Evolutionary conservation across 2,329 filamentous ascomycete species (phyloP).

Genomic region (Boeremia exigua): DNA sequence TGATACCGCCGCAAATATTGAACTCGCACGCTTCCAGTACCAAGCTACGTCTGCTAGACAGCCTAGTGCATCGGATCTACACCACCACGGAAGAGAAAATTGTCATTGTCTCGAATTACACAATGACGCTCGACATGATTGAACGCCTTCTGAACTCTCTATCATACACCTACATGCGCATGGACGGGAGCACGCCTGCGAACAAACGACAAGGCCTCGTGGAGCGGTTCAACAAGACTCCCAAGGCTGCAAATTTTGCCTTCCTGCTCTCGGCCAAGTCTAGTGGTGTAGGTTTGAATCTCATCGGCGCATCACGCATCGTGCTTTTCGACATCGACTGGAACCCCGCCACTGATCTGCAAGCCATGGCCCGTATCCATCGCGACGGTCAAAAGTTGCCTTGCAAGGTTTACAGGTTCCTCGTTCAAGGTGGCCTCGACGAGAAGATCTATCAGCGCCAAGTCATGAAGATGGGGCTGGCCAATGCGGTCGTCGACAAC

Average conservation of each 20-base stretch:
- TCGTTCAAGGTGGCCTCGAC: constrained; percentile 72
- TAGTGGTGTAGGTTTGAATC: constrained; percentile 72
- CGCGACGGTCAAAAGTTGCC: constrained; percentile 72
- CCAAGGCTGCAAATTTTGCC: constrained; percentile 65
- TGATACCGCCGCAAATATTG: constrained; percentile 62
- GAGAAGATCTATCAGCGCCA: constrained; percentile 79
- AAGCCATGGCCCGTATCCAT: constrained; percentile 78
- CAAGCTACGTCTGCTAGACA: constrained; percentile 72
- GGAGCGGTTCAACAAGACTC: constrained; percentile 70
- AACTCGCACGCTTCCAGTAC: constrained; percentile 65
- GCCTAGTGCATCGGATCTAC: constrained; percentile 66
- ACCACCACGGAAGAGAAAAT: constrained; percentile 71
- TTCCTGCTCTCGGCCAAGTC: constrained; percentile 77
- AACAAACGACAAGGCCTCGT: constrained; percentile 71
- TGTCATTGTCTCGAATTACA: constrained; percentile 78
- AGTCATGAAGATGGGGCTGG: constrained; percentile 72
- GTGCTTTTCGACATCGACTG: constrained; percentile 77
- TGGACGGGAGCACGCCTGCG: constrained; percentile 71
- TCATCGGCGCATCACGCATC: constrained; percentile 73
- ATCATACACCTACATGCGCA: constrained; percentile 67
- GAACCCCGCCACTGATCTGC: constrained; percentile 76
- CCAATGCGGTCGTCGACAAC: constrained; percentile 73
- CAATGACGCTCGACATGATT: constrained; percentile 72
- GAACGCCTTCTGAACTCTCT: constrained; percentile 66
- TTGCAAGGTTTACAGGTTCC: constrained; percentile 72